A percentile compares a stretch with the other conserved stretches of the same genome.
Evolutionary conservation across 768 basidiomycete species (phyloP).

Genomic region (Daedaleopsis nitida): DNA sequence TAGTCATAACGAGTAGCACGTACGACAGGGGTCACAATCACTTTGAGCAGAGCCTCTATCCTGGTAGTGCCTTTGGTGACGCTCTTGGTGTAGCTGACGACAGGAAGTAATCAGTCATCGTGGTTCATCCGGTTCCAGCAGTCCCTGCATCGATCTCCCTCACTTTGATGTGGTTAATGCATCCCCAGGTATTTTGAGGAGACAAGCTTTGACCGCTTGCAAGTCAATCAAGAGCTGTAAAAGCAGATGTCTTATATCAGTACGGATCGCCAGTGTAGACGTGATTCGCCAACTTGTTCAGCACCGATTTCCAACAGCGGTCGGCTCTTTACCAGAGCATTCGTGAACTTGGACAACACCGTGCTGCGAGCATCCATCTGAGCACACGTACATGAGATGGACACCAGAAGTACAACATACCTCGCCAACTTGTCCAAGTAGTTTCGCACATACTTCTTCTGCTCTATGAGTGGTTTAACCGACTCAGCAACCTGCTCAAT

Average conservation of each 20-base stretch:
- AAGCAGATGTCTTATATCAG: background rate
- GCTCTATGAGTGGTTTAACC: slow-evolving; percentile 82
- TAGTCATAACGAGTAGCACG: slow-evolving; percentile 28
- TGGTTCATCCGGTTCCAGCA: slow-evolving; percentile 9
- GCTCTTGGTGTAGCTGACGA: slow-evolving; percentile 73
- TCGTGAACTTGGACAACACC: slow-evolving; percentile 85
- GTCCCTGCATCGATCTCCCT: too few species aligned
- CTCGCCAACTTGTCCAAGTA: slow-evolving; percentile 92
- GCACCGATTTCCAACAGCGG: slow-evolving; percentile 93
- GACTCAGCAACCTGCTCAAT: slow-evolving; percentile 76
- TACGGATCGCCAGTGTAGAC: background rate
- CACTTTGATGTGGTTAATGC: slow-evolving; percentile 57
- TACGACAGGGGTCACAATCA: slow-evolving; percentile 91
- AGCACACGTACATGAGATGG: background rate
- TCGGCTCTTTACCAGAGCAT: slow-evolving; percentile 84
- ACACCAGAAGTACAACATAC: slow-evolving; percentile 42
- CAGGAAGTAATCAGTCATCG: slow-evolving; percentile 1
- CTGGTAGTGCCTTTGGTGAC: slow-evolving; percentile 79
- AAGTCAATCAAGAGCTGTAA: slow-evolving; percentile 85
- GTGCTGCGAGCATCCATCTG: slow-evolving; percentile 47
- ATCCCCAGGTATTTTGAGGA: slow-evolving; percentile 84
- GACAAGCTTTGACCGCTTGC: slow-evolving; percentile 79
- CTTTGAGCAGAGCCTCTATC: slow-evolving; percentile 91
- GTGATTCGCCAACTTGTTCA: slow-evolving; percentile 78
- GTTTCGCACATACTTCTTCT: slow-evolving; percentile 93